Evolutionary conservation across 306 rosid species (phyloP), one percentile per base, ranked within the genome.

Genomic region (Parietaria judaica): DNA sequence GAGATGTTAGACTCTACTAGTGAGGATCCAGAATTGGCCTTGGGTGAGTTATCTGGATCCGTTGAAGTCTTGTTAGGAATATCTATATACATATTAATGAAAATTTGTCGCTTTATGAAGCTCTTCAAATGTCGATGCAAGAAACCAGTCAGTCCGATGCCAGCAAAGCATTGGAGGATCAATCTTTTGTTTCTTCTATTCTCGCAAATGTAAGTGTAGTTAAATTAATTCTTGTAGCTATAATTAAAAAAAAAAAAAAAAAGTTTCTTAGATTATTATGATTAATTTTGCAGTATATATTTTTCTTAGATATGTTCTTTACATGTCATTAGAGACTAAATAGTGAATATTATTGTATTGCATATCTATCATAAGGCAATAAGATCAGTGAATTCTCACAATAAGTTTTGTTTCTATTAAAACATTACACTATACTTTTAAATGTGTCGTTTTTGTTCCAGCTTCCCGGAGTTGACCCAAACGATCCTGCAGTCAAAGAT

Each of bases 391-490:
- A 23, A 23, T 23, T 23, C 31, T 23, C 31, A 23, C 31, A 23
- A 23, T 23, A 23, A 23, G 75, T 68, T 11, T 12, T 47, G 16
- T 16, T 8, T n/a, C 16, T 51, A 7, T 14, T 51, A 34, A 45
- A 51, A 39, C 14, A 4, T 3, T 15, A 49, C 14, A 11, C 44
- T 39, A 7, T 53, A 37, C 56, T 77, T 23, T 23, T 23, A 23
- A 59, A 72, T 52, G 5, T 15, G 3, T 49, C 46, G 39, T 61
- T 47, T 50, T 34, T 17, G 54, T 54, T n/a, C 3, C 72, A 72
- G 82, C 78, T 73, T 73, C 82, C 75, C 6, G 78, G 78, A 49
- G 82, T 73, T 69, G 78, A 78, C 51, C 75, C 82, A 36, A 66
- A 78, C 62, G 78, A 73, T 65, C 82, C 82, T 35, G 71, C 78